Evolutionary conservation across 805 yeast genomes (phyloP).

Genomic region (Pichia californica): DNA sequence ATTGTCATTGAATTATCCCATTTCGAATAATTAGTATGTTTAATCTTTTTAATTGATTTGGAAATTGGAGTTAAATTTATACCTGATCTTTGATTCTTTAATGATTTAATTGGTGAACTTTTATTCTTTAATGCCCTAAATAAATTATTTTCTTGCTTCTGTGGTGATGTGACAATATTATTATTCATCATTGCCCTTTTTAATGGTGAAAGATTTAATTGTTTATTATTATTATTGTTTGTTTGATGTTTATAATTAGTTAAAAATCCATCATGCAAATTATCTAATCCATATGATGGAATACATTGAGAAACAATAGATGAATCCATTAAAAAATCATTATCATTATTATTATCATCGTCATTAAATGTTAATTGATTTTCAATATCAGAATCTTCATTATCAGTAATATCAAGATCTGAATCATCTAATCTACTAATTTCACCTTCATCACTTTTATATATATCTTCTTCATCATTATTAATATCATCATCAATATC

Average conservation of each 20-base stretch:
- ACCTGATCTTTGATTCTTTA: conserved; percentile 10
- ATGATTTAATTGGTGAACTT: conserved; percentile 1
- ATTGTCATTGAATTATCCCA: conserved; percentile 32
- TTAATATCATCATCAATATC: neutral
- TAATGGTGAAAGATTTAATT: conserved; percentile 3
- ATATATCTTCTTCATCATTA: conserved; percentile 4
- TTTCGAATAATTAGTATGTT: conserved; percentile 20
- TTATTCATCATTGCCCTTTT: neutral
- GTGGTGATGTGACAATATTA: neutral
- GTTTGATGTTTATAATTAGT: neutral
- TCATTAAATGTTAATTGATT: neutral
- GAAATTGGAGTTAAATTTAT: neutral
- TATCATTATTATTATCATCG: neutral
- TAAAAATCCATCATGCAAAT: neutral
- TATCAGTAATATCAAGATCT: conserved; percentile 1
- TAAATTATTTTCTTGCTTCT: conserved; percentile 1
- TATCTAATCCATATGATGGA: neutral
- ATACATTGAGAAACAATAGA: neutral
- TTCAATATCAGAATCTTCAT: conserved; percentile 1
- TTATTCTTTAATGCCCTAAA: conserved; percentile 3
- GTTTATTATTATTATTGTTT: neutral
- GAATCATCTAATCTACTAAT: conserved; percentile 21
- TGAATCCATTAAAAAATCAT: neutral
- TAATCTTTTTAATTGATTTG: conserved; percentile 8
- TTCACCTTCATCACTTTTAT: conserved; percentile 5